Evolutionary conservation across 164 flowering plant species (phyloP), one percentile per base, ranked within the genome.

Genomic region (Santalum album): DNA sequence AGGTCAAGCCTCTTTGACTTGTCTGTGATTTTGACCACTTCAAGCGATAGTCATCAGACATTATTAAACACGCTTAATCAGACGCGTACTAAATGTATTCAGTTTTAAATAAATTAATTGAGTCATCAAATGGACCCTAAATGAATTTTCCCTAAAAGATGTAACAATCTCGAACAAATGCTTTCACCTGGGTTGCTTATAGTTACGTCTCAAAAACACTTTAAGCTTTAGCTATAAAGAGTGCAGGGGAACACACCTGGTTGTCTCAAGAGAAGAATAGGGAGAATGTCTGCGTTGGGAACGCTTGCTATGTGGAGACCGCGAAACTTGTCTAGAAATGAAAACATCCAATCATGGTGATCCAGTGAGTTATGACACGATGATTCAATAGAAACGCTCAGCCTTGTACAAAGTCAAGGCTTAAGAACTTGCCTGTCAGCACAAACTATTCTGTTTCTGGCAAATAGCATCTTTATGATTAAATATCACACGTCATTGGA

Each of bases 231-330:
- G 57, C 43, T 39, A 32, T 53, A 64, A 51, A 51, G 48, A 48
- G 36, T 38, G 58, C 45, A 56, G 17, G 49, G 69, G 51, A 54
- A 56, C 76, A 70, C 83, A 92, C 98, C 98, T 88, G 53, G 73
- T 55, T 35, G 54, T 63, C 66, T 84, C 96, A 69, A 68, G 81
- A 92, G 98, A 88, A 81, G 92, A 80, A 73, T 86, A 80, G 62
- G 94, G 90, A 73, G 95, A 92, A 76, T 88, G 95, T 90, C 84
- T 84, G 90, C 90, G 95, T 75, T 86, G 92, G 65, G 95, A 84
- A 69, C 75, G 89, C 96, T 79, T 87, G 94, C 87, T 83, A 90
- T 72, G 86, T 52, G 98, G 96, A 70, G 98, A 88, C 77, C 90
- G 76, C 86, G 91, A 82, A 80, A 82, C 83, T 70, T 84, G 94